Percentiles rank a stretch among this genome's conserved stretches.
Evolutionary conservation across 164 flowering plant species (phyloP).

Genomic region (Malania oleifera): DNA sequence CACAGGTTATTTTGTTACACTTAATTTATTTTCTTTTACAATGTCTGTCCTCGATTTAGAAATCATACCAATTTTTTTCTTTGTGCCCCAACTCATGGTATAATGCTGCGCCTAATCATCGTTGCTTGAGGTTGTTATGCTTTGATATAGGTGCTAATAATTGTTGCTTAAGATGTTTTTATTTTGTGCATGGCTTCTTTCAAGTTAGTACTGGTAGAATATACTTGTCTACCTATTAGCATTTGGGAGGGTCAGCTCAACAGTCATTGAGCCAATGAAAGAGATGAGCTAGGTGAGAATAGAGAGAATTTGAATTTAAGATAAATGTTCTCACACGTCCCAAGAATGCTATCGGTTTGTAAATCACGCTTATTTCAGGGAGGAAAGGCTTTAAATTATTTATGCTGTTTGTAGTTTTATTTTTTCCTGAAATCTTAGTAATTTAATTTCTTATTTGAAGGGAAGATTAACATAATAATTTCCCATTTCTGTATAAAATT

Average conservation of each 20-base stretch:
- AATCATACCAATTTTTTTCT: not conserved
- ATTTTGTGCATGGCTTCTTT: not conserved
- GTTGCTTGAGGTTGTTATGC: not conserved
- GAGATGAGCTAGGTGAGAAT: not conserved
- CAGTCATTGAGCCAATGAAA: not conserved
- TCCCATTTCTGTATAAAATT: not conserved
- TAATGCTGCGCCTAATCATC: not conserved
- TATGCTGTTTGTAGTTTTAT: too few relatives aligned
- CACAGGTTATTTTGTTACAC: constrained; percentile 74
- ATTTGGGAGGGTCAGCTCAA: not conserved
- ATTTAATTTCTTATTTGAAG: too few relatives aligned
- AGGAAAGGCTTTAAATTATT: not conserved
- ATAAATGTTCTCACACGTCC: not conserved
- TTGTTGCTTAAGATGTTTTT: not conserved
- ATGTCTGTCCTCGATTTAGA: not conserved
- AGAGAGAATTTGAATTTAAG: not conserved
- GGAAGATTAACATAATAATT: too few relatives aligned
- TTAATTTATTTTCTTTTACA: not conserved
- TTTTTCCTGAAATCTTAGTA: not conserved
- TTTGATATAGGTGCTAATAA: not conserved
- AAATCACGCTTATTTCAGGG: not conserved
- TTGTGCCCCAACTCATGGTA: not conserved
- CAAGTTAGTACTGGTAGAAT: not conserved
- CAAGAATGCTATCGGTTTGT: not conserved
- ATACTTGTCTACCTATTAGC: too few relatives aligned